A percentile compares a stretch with the other conserved stretches of the same genome.
Evolutionary conservation across 2,329 filamentous ascomycete genomes (phyloP).

Genomic region (Amauroascus niger): DNA sequence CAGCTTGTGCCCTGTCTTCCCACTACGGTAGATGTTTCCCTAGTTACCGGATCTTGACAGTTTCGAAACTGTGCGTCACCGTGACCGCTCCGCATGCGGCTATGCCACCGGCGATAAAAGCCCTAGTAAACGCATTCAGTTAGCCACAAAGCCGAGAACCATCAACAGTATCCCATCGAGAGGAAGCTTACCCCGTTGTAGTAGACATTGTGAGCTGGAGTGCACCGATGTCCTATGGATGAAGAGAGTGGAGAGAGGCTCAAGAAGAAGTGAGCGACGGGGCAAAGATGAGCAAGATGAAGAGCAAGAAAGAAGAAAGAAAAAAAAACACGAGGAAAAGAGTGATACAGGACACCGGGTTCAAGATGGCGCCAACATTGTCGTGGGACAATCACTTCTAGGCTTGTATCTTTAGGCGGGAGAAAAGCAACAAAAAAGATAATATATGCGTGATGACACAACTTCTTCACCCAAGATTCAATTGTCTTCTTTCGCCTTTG

Average conservation of each 20-base stretch:
- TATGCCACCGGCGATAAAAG: slow-evolving; percentile 91
- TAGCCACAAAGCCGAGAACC: neutral
- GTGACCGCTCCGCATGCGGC: slow-evolving; percentile 96
- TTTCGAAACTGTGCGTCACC: slow-evolving; percentile 95
- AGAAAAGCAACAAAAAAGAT: no score
- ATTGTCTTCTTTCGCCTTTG: neutral
- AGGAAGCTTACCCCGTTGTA: slow-evolving; percentile 41
- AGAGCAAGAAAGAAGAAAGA: neutral
- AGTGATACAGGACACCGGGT: neutral
- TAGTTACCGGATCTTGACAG: slow-evolving; percentile 90
- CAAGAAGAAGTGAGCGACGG: neutral
- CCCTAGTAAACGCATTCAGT: slow-evolving; percentile 39
- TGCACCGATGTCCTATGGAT: neutral
- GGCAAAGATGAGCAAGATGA: neutral
- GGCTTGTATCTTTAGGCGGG: no score
- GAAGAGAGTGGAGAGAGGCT: neutral
- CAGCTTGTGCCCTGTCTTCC: neutral
- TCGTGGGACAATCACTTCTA: no score
- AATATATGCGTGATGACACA: no score
- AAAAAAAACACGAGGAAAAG: neutral
- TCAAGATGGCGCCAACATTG: neutral
- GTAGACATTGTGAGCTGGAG: slow-evolving; percentile 35
- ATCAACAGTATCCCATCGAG: neutral
- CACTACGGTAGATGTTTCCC: no score
- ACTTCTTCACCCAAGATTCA: no score